Conservation (phyloP, 2,329 filamentous ascomycete genomes). For the Colletotrichum graminicola region DNA sequence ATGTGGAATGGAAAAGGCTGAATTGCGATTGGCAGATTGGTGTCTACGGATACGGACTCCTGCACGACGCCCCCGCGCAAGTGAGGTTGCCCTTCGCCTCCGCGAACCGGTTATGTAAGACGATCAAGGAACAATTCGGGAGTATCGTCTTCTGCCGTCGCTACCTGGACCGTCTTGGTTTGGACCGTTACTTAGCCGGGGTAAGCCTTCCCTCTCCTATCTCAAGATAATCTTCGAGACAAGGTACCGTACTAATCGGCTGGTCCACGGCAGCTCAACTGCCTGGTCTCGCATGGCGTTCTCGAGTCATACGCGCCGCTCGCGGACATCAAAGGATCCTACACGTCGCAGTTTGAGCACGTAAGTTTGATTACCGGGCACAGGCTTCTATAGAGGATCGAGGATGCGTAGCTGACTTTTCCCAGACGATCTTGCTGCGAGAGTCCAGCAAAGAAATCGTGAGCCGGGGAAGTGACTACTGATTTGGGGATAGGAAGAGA, state of each 20-base stretch:
- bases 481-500: conserved; percentile 23
- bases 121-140: conserved; percentile 72
- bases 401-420: not conserved
- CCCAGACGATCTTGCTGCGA: conserved; percentile 61
- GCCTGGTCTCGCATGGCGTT: conserved; percentile 67
- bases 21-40: conserved; percentile 53
- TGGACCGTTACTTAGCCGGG: conserved; percentile 69
- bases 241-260: conserved; percentile 37
- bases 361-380: conserved; percentile 44
- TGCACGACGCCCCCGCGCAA: conserved; percentile 52
- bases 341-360: conserved; percentile 74
- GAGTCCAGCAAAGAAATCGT: conserved; percentile 62
- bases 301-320: conserved; percentile 69
- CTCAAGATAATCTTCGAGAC: fast-evolving
- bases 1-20: not conserved
- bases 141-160: conserved; percentile 71
- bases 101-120: conserved; percentile 68
- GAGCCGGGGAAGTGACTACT: conserved; percentile 66
- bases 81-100: conserved; percentile 59
- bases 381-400: not conserved
- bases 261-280: conserved; percentile 61
- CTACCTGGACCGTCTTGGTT: conserved; percentile 73
- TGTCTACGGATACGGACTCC: conserved; percentile 65
- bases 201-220: conserved; percentile 51
- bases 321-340: conserved; percentile 69